Percentiles rank a stretch among this genome's conserved stretches.
Conservation (phyloP, 495 filamentous ascomycete species). For the Penicillium paradoxum region DNA sequence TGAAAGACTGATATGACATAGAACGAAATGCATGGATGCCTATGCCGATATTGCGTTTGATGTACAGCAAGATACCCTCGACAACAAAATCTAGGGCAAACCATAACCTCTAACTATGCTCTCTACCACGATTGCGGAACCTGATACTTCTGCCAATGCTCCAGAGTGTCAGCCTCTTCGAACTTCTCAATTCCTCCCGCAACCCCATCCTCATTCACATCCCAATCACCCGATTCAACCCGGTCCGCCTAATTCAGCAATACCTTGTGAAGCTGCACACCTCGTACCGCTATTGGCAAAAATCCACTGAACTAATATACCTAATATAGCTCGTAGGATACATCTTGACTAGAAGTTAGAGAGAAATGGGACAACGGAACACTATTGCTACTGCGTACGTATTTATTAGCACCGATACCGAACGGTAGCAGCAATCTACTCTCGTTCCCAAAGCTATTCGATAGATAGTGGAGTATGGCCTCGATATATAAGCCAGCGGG, state of each 20-base stretch:
- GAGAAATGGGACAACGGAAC: no score
- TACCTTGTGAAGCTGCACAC: no score
- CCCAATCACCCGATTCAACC: constrained; percentile 11
- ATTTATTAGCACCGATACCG: neutral
- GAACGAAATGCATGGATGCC: no score
- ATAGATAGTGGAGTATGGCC: neutral
- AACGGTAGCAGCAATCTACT: neutral
- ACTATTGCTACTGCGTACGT: no score
- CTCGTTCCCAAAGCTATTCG: neutral
- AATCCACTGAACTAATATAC: no score
- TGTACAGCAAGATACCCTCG: no score
- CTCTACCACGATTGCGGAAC: constrained; percentile 2
- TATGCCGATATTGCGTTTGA: no score
- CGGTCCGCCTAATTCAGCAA: constrained; percentile 8
- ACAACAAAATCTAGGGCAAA: no score
- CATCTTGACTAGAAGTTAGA: no score
- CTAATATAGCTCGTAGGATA: no score
- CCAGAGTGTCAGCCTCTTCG: constrained; percentile 10
- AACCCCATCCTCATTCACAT: constrained; percentile 9
- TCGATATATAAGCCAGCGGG: neutral
- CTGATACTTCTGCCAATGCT: constrained; percentile 9
- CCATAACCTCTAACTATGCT: neutral
- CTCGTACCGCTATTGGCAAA: no score
- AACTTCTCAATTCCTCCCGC: constrained; percentile 11
- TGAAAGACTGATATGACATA: no score